Evolutionary conservation across 176 grass and related monocot genomes (phyloP).

Genomic region (Poa pratensis): DNA sequence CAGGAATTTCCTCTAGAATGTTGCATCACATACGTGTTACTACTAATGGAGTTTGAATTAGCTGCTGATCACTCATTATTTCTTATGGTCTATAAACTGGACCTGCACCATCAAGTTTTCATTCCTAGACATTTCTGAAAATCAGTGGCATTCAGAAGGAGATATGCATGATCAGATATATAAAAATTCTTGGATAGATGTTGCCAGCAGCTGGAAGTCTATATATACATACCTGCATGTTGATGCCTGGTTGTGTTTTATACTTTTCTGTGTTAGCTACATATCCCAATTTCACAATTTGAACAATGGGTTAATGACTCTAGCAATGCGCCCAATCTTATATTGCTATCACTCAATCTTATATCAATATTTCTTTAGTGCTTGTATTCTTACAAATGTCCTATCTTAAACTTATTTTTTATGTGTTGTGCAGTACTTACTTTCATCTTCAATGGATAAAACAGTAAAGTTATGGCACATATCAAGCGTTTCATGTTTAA

Average conservation of each 20-base stretch:
- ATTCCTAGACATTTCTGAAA: not conserved
- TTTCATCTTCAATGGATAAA: slow-evolving; percentile 99
- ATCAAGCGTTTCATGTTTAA: slow-evolving; percentile 75
- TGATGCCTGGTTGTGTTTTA: not conserved
- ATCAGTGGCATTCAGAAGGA: too few relatives aligned
- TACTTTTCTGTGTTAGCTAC: slow-evolving; percentile 5
- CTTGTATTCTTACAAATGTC: not conserved
- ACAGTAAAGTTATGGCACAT: slow-evolving; percentile 97
- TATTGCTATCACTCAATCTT: slow-evolving; percentile 16
- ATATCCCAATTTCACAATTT: slow-evolving; percentile 16
- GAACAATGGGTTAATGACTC: slow-evolving; percentile 2
- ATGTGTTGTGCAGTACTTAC: slow-evolving; percentile 67
- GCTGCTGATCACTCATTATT: not conserved
- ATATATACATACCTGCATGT: not conserved
- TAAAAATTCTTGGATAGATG: not conserved
- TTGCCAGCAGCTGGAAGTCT: not conserved
- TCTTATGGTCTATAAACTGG: not conserved
- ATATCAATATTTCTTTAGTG: slow-evolving; percentile 11
- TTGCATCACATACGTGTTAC: not conserved
- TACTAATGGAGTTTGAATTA: slow-evolving; percentile 16
- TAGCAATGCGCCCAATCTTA: not conserved
- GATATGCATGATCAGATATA: too few relatives aligned
- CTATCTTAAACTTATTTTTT: slow-evolving; percentile 27
- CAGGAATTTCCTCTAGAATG: not conserved
- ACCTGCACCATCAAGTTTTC: not conserved